These are phyloP conservation scores for Flaveria sonorensis DNA, from an alignment of 129 eudicot species.

Conservation along the genomic window DNA sequence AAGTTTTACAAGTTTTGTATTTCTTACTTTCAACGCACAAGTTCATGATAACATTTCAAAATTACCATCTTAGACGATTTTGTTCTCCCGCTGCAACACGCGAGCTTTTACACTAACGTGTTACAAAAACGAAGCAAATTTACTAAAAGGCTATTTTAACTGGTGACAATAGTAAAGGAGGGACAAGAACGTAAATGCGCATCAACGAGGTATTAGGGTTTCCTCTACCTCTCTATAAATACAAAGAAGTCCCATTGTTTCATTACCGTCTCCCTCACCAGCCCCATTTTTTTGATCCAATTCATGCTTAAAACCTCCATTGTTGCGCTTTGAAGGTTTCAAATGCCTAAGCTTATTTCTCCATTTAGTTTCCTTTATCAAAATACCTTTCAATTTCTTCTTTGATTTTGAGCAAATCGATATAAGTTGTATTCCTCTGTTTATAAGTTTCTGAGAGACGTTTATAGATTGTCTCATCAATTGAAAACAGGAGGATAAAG, in stretches of 20 bases:
- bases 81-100: no score
- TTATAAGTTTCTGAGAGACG: slow-evolving; percentile 23
- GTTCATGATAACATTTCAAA: no score
- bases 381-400: background rate
- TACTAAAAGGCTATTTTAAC: no score
- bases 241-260: background rate
- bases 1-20: no score
- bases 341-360: background rate
- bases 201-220: slow-evolving; percentile 6
- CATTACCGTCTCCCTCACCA: background rate
- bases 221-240: background rate
- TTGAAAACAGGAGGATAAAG: slow-evolving; percentile 34
- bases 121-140: no score
- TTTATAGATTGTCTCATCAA: slow-evolving; percentile 26
- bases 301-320: background rate
- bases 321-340: background rate
- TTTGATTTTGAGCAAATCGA: background rate
- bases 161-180: background rate
- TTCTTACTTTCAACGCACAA: no score
- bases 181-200: slow-evolving; percentile 6
- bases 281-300: background rate
- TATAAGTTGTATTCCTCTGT: slow-evolving; percentile 29
- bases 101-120: no score
- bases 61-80: no score
- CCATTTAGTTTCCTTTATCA: background rate